Evolutionary conservation across 1,139 yeast species (phyloP).

Genomic region (Hansenula sp.): DNA sequence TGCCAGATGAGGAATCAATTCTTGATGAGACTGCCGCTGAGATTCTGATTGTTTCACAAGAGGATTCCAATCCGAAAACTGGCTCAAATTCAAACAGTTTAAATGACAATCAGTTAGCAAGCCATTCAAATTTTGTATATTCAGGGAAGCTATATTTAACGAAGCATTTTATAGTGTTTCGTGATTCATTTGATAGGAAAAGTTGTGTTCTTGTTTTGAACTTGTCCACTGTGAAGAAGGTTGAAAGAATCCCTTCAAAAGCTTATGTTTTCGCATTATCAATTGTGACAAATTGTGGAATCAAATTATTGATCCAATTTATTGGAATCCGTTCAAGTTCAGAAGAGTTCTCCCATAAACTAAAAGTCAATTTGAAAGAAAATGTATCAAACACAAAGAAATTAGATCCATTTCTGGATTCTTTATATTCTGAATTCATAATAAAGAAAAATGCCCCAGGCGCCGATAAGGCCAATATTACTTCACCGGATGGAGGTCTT

Average conservation of each 20-base stretch:
- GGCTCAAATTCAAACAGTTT: slow-evolving; percentile 1
- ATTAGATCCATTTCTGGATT: slow-evolving; percentile 60
- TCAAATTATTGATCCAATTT: slow-evolving; percentile 63
- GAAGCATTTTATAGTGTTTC: slow-evolving; percentile 70
- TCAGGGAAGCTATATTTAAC: slow-evolving; percentile 69
- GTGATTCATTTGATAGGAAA: slow-evolving; percentile 64
- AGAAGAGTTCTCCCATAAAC: slow-evolving; percentile 70
- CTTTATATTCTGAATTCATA: slow-evolving; percentile 85
- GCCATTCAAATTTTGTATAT: slow-evolving; percentile 30
- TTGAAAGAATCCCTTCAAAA: slow-evolving; percentile 77
- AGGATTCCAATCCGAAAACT: slow-evolving; percentile 17
- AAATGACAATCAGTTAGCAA: slow-evolving; percentile 22
- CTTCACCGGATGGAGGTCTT: slow-evolving; percentile 78
- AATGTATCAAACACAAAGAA: slow-evolving; percentile 62
- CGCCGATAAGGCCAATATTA: slow-evolving; percentile 34
- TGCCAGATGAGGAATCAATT: slow-evolving; percentile 70
- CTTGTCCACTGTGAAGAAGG: slow-evolving; percentile 74
- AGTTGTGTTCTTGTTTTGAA: slow-evolving; percentile 71
- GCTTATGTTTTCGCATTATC: slow-evolving; percentile 77
- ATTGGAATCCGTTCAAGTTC: slow-evolving; percentile 77
- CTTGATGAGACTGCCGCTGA: slow-evolving; percentile 70
- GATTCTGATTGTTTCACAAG: slow-evolving; percentile 47
- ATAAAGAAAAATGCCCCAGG: slow-evolving; percentile 54
- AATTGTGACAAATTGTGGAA: slow-evolving; percentile 65
- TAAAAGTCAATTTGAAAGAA: slow-evolving; percentile 59